Evolutionary conservation across 495 filamentous ascomycete species (phyloP).

Genomic region (Lasiosphaeris hirsuta): DNA sequence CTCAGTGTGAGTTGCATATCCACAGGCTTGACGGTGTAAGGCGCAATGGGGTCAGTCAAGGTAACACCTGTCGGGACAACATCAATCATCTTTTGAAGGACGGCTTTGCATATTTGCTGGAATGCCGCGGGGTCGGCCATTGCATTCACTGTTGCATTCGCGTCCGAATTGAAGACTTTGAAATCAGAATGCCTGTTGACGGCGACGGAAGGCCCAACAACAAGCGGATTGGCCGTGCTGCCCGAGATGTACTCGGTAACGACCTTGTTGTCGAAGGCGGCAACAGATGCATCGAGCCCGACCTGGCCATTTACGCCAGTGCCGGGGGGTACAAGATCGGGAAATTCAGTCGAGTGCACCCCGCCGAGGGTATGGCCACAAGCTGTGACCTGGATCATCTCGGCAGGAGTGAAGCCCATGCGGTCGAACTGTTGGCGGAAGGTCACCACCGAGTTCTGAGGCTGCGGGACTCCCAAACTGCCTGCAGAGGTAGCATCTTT

Average conservation of each 20-base stretch:
- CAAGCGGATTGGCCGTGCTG: conserved; percentile 50
- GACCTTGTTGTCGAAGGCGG: conserved; percentile 53
- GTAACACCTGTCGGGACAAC: conserved; percentile 49
- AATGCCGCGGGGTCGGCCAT: conserved; percentile 45
- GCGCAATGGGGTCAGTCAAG: conserved; percentile 51
- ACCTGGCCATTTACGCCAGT: conserved; percentile 44
- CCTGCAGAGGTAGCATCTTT: conserved; percentile 52
- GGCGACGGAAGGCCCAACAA: conserved; percentile 44
- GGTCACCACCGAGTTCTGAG: conserved; percentile 49
- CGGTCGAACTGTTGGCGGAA: conserved; percentile 54
- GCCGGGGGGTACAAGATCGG: conserved; percentile 47
- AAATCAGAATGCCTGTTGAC: conserved; percentile 50
- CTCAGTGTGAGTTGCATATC: conserved; percentile 46
- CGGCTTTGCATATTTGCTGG: conserved; percentile 43
- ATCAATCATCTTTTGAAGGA: conserved; percentile 62
- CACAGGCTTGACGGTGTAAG: conserved; percentile 58
- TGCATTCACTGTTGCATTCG: conserved; percentile 51
- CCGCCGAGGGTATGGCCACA: conserved; percentile 62
- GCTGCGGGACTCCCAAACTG: conserved; percentile 54
- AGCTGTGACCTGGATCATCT: conserved; percentile 60
- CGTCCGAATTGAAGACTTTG: conserved; percentile 55
- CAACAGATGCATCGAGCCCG: conserved; percentile 42
- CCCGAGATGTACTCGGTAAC: conserved; percentile 55
- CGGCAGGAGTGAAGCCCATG: conserved; percentile 53
- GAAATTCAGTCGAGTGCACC: conserved; percentile 55